Base-by-base conservation (phyloP, 805 yeast genomes). In the Wickerhamiella allomyrinae region DNA sequence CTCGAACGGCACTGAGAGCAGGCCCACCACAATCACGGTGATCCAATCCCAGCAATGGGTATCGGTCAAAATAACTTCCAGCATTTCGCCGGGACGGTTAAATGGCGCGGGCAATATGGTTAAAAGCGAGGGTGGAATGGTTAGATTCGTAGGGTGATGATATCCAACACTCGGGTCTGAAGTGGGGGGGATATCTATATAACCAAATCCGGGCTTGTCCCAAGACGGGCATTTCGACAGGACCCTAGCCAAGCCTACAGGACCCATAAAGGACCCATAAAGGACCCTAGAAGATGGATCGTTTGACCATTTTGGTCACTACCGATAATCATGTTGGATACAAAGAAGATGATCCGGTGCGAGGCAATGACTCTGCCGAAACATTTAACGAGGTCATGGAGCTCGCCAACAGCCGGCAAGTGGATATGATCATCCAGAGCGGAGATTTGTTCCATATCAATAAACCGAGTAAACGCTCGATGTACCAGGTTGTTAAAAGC, bases 321-420 rank as follows among this genome's bases (percentile, higher is more conserved):
- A 86, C 97, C 1, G 98, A 91, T 56, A 91, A 91, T 57, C 98
- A 91, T 66, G 94, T 91, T 15, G 98, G 98, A 1, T 87, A 78
- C 57, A 76, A 76, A 45, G 98, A 91, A 57, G 73, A 72, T 29
- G 97, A 91, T 57, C 87, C 94, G 1, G 76, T 89, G 4, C 69
- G 93, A 14, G 94, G 95, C 1, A 80, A 81, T 52, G 98, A 91
- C 55, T 74, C 93, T 0, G 82, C 94, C 82, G 69, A 62, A 44
- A 82, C 95, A 0, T 89, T 91, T 53, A 75, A 81, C 42, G 98
- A 91, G 59, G 75, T 85, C 45, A 72, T 85, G 71, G 59, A 61
- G 47, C 57, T 86, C 2, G 96, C 95, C 7, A 66, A 66, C 46
- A 70, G 69, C 2, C 61, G 68, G 25, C 85, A 84, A 42, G 69